phyloP scores from a whole-genome alignment of 495 filamentous ascomycete species.

The Penicillium cataractarum region DNA sequence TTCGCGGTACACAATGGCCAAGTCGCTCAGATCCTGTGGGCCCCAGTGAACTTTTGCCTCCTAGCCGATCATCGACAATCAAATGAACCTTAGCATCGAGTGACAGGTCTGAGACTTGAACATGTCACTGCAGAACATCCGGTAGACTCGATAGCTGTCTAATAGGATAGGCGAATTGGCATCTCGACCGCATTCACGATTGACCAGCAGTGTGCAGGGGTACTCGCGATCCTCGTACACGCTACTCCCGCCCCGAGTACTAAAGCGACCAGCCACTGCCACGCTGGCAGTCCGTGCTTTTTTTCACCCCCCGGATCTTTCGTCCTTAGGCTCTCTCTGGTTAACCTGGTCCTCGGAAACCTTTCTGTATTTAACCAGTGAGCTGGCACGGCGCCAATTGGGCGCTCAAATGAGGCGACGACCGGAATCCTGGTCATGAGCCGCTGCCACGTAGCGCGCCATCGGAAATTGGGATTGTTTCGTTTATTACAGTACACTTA shows the following conservation, averaged over 20 bases:
- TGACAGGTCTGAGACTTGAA: neutral
- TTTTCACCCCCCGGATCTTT: neutral
- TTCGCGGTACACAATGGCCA: neutral
- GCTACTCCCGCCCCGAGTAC: slow-evolving; percentile 3
- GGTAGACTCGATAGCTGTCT: neutral
- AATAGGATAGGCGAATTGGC: neutral
- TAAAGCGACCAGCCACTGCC: slow-evolving; percentile 24
- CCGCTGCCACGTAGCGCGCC: slow-evolving; percentile 32
- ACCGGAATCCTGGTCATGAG: slow-evolving; percentile 12
- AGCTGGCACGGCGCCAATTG: slow-evolving; percentile 14
- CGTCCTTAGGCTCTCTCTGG: neutral
- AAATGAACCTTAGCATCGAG: neutral
- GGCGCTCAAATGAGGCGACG: slow-evolving; percentile 3
- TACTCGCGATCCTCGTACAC: slow-evolving; percentile 10
- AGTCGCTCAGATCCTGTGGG: slow-evolving; percentile 4
- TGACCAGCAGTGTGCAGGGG: neutral
- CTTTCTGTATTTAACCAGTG: neutral
- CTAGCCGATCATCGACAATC: slow-evolving; percentile 2
- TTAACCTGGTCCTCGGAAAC: neutral
- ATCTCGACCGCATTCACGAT: neutral
- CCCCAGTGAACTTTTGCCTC: neutral
- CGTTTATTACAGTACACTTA: neutral
- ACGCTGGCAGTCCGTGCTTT: slow-evolving; percentile 33
- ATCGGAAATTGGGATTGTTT: slow-evolving; percentile 3
- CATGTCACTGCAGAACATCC: neutral